A percentile compares a stretch with the other conserved stretches of the same genome.
phyloP scores from a whole-genome alignment of 306 rosid species.

The Vigna angularis region DNA sequence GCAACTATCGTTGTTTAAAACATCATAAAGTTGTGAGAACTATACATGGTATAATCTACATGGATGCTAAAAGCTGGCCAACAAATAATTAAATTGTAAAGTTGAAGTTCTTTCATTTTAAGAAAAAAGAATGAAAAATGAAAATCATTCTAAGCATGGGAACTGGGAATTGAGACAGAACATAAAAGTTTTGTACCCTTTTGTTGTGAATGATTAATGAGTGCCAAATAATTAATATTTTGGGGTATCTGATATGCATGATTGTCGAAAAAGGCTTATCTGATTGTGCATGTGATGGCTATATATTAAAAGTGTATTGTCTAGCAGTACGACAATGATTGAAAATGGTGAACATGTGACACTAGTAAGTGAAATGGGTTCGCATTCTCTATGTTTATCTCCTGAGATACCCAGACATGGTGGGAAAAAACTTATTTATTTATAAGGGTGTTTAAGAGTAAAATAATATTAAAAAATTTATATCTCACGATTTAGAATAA shows the following conservation, averaged over 20 bases:
- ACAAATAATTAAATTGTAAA: not conserved
- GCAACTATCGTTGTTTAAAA: slow-evolving; percentile 19
- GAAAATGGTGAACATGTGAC: slow-evolving; percentile 16
- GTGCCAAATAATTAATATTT: not conserved
- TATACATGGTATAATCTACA: not conserved
- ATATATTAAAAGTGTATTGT: not conserved
- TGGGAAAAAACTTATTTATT: too few relatives aligned
- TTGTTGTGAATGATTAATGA: not conserved
- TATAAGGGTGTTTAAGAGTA: too few relatives aligned
- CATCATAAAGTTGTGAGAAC: not conserved
- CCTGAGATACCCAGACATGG: too few relatives aligned
- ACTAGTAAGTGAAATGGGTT: not conserved
- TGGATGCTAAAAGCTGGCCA: slow-evolving; percentile 9
- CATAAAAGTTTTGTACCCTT: not conserved
- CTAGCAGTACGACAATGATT: not conserved
- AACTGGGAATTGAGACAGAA: not conserved
- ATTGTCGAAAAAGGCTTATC: slow-evolving; percentile 4
- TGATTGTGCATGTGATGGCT: slow-evolving; percentile 17
- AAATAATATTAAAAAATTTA: too few relatives aligned
- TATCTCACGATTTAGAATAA: too few relatives aligned
- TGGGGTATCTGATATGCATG: not conserved
- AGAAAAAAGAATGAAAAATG: not conserved
- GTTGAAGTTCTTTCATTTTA: not conserved
- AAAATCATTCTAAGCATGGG: not conserved
- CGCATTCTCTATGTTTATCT: not conserved